Conservation (phyloP, 495 filamentous ascomycete species). For the Parachaetomium inaequale region DNA sequence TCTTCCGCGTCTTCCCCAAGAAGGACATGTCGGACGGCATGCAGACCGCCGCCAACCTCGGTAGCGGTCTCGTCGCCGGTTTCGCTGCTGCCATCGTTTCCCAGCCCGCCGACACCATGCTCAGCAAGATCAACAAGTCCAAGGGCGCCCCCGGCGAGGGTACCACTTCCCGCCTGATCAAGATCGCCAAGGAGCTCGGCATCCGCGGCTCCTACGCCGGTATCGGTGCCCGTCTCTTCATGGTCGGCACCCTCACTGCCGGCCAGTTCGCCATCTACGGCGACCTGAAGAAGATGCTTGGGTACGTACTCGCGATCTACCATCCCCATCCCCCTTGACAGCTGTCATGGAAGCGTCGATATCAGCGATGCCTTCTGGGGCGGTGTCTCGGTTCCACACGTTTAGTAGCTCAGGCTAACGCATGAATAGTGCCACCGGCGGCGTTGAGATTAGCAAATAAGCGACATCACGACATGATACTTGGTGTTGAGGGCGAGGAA, state of each 20-base stretch:
- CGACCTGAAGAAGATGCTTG: background rate
- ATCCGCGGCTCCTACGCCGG: slow-evolving; percentile 82
- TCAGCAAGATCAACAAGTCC: slow-evolving; percentile 99
- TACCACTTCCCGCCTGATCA: slow-evolving; percentile 84
- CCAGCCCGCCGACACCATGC: slow-evolving; percentile 98
- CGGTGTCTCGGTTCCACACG: no score
- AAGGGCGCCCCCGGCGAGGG: slow-evolving; percentile 93
- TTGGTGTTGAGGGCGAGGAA: background rate
- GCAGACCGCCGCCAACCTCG: slow-evolving; percentile 90
- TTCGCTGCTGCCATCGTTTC: slow-evolving; percentile 95
- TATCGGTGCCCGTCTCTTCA: slow-evolving; percentile 91
- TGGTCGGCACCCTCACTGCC: slow-evolving; percentile 73
- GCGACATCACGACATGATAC: background rate
- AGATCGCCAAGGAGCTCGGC: slow-evolving; percentile 94
- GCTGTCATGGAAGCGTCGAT: slow-evolving; percentile 18
- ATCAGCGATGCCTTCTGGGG: no score
- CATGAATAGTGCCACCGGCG: slow-evolving; percentile 53
- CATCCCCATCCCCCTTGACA: no score
- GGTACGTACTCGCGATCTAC: background rate
- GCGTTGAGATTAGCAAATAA: slow-evolving; percentile 70
- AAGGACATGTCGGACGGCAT: slow-evolving; percentile 61
- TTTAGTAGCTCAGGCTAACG: no score
- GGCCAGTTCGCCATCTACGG: slow-evolving; percentile 98
- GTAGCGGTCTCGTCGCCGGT: slow-evolving; percentile 93
- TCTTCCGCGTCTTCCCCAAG: slow-evolving; percentile 77